Conservation (phyloP, 371 early-diverging fungal genomes). For the Massospora cicadina region DNA sequence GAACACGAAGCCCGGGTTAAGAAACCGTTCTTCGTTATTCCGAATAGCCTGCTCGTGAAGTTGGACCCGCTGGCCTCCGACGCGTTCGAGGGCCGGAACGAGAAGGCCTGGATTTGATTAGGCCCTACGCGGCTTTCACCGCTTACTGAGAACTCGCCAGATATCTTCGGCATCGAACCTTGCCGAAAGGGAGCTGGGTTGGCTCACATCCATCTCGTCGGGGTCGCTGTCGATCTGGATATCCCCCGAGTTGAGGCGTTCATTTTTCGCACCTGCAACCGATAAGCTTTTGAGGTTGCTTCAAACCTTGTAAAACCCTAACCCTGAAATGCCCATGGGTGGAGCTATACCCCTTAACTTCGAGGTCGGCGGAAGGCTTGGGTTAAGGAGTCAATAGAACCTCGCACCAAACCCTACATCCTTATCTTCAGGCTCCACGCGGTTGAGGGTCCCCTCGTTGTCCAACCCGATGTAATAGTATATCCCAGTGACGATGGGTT, state of each 20-base stretch:
- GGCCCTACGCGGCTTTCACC: not conserved
- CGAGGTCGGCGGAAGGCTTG: not conserved
- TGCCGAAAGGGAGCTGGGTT: not conserved
- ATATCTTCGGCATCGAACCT: not conserved
- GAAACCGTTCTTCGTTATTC: not conserved
- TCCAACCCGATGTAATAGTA: slow-evolving; percentile 50
- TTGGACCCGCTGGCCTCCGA: not conserved
- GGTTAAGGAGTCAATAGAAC: not conserved
- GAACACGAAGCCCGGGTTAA: slow-evolving; percentile 14
- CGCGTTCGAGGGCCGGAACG: not conserved
- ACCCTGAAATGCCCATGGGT: not conserved
- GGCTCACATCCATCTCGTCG: slow-evolving; percentile 1
- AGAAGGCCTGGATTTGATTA: not conserved
- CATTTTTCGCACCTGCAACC: not conserved
- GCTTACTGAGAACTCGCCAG: not conserved
- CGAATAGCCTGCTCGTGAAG: not conserved
- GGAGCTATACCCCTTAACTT: not conserved
- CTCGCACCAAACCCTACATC: slow-evolving; percentile 19
- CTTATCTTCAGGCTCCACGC: slow-evolving; percentile 21
- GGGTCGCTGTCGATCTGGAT: slow-evolving; percentile 23
- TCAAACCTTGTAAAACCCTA: not conserved
- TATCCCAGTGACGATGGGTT: slow-evolving; percentile 22
- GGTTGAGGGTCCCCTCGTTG: slow-evolving; percentile 36
- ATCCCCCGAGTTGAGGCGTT: not conserved
- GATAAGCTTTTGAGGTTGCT: not conserved